phyloP scores from a whole-genome alignment of 2,329 filamentous ascomycete species.

The Alternaria brassicae region DNA sequence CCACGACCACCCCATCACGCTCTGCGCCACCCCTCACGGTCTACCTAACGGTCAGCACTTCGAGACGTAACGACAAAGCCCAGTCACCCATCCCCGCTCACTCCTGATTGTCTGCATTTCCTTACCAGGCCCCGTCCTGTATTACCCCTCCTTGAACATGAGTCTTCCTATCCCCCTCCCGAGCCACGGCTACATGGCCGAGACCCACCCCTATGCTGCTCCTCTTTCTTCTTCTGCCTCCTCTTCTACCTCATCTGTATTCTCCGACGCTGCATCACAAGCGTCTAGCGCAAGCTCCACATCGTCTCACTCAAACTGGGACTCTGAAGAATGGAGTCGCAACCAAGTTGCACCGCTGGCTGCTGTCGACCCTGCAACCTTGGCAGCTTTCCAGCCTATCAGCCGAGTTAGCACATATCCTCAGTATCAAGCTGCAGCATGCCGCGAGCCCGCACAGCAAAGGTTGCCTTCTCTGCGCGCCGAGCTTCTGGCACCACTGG shows the following conservation, averaged over 20 bases:
- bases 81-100: conserved; percentile 40
- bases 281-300: conserved; percentile 71
- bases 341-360: conserved; percentile 31
- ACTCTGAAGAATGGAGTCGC: conserved; percentile 47
- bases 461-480: conserved; percentile 44
- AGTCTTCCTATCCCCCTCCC: conserved; percentile 46
- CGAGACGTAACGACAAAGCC: conserved; percentile 45
- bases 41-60: conserved; percentile 48
- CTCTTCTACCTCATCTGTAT: conserved; percentile 77
- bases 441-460: conserved; percentile 41
- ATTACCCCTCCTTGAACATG: conserved; percentile 46
- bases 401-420: conserved; percentile 47
- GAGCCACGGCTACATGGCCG: conserved; percentile 45
- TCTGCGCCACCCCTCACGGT: conserved; percentile 43
- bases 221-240: conserved; percentile 78
- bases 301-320: conserved; percentile 65
- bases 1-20: conserved; percentile 50
- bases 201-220: conserved; percentile 68
- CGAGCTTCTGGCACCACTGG: conserved; percentile 61
- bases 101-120: conserved; percentile 38
- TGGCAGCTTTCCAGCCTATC: conserved; percentile 42
- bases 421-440: conserved; percentile 50
- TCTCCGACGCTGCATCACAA: conserved; percentile 72
- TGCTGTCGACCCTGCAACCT: conserved; percentile 30
- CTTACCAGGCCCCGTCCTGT: conserved; percentile 28